Evolutionary conservation across 139 green algal species (phyloP).

Genomic region (Cymbomonas tetramitiformis): DNA sequence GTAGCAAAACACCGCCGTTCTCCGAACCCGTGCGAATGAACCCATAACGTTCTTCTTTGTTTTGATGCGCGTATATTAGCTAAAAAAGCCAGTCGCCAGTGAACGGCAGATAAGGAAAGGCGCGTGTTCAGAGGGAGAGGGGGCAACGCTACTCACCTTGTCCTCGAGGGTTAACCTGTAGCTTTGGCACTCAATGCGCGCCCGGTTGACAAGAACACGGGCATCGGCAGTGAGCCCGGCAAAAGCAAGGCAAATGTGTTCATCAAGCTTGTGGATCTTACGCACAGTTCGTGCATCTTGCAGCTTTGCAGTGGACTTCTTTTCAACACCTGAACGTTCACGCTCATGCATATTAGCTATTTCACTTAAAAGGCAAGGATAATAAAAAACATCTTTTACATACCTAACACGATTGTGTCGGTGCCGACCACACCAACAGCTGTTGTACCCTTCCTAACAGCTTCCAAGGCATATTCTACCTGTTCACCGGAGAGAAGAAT

Average conservation of each 20-base stretch:
- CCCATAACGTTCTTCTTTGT: no score
- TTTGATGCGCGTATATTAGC: no score
- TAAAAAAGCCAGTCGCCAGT: no score
- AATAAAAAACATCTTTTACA: constrained; percentile 78
- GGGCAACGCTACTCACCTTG: background rate
- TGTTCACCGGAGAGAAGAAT: no score
- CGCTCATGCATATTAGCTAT: constrained; percentile 25
- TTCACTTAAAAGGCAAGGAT: background rate
- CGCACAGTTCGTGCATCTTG: constrained; percentile 80
- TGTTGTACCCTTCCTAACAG: constrained; percentile 79
- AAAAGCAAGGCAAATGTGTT: constrained; percentile 90
- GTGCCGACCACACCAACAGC: constrained; percentile 80
- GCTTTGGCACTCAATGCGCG: constrained; percentile 74
- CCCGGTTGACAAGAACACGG: constrained; percentile 82
- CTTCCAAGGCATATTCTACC: constrained; percentile 95
- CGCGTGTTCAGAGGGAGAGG: no score
- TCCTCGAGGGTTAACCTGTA: constrained; percentile 44
- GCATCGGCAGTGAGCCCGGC: constrained; percentile 90
- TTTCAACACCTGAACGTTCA: no score
- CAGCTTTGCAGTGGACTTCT: constrained; percentile 87
- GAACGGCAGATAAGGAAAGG: no score
- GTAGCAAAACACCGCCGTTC: no score
- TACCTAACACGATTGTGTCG: constrained; percentile 77
- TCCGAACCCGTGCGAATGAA: no score
- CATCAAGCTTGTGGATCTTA: constrained; percentile 91